These are phyloP conservation scores for Coniophora puteana DNA, from an alignment of 1,284 basidiomycete species.

Conservation along the genomic window DNA sequence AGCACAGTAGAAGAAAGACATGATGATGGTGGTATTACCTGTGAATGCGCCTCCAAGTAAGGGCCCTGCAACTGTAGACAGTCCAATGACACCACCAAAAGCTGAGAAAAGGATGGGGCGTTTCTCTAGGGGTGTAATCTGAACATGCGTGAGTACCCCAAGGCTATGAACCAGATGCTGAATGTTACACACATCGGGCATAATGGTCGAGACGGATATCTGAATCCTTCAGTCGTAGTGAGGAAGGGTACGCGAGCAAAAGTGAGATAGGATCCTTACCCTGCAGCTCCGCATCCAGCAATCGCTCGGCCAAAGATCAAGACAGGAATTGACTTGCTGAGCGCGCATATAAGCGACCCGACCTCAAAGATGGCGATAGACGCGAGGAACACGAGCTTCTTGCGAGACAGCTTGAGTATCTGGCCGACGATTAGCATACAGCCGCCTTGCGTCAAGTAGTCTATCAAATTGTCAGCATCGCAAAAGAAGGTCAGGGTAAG, in stretches of 20 bases:
- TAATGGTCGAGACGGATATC: constrained; percentile 12
- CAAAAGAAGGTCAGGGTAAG: neutral
- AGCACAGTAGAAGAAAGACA: neutral
- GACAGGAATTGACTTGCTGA: constrained; percentile 32
- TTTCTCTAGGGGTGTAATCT: constrained; percentile 33
- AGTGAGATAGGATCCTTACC: constrained; percentile 15
- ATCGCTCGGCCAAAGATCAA: constrained; percentile 48
- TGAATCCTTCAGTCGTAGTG: constrained; percentile 22
- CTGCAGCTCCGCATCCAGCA: constrained; percentile 34
- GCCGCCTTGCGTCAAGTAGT: constrained; percentile 32
- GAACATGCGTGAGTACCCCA: constrained; percentile 35
- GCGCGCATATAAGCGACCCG: constrained; percentile 47
- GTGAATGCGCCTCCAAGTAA: constrained; percentile 23
- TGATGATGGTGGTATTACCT: constrained; percentile 15
- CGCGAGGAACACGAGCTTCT: constrained; percentile 39
- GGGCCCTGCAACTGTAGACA: constrained; percentile 25
- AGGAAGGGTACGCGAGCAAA: constrained; percentile 4
- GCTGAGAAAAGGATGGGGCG: constrained; percentile 28
- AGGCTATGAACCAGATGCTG: constrained; percentile 26
- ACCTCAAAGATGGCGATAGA: constrained; percentile 39
- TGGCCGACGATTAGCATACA: constrained; percentile 25
- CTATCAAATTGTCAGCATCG: constrained; percentile 4
- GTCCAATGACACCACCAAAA: constrained; percentile 17
- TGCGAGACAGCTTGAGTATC: constrained; percentile 29
- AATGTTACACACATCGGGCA: constrained; percentile 3